phyloP scores from a whole-genome alignment of 352 stramenopile species.

The Phytophthora constricta region DNA sequence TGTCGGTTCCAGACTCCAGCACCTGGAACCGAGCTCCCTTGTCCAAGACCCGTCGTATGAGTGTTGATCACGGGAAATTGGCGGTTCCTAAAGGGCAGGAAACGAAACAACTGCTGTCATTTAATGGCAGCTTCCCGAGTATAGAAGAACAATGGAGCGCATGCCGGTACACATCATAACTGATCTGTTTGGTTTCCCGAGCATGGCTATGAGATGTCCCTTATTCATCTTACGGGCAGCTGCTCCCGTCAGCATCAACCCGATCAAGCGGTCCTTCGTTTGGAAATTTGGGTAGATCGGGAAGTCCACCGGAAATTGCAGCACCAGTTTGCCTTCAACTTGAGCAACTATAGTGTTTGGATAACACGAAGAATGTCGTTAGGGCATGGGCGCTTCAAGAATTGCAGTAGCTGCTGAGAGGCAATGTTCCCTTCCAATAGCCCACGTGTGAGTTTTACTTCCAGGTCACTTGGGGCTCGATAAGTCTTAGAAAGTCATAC shows the following conservation, averaged over 20 bases:
- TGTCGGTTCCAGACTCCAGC: background rate
- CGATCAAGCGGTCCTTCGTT: background rate
- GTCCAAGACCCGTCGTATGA: background rate
- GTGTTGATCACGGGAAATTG: background rate
- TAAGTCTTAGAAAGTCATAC: background rate
- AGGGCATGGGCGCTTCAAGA: background rate
- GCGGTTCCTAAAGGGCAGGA: background rate
- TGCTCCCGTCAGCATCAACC: background rate
- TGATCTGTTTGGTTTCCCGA: background rate
- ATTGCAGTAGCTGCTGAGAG: background rate
- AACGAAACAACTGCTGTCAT: background rate
- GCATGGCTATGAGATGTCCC: background rate
- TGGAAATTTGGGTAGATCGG: background rate
- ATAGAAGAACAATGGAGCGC: background rate
- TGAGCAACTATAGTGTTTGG: background rate
- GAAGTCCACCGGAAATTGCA: background rate
- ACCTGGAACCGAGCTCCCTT: no score
- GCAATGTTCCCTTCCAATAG: background rate
- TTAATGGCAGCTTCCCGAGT: background rate
- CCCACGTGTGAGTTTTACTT: background rate
- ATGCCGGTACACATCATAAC: background rate
- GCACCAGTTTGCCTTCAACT: background rate
- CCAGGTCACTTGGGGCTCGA: background rate
- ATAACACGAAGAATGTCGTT: background rate
- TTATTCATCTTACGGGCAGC: background rate